A percentile compares a stretch with the other conserved stretches of the same genome.
These are phyloP conservation scores for Eucalyptus brandiana DNA, from an alignment of 345 rosid species.

Conservation along the genomic window DNA sequence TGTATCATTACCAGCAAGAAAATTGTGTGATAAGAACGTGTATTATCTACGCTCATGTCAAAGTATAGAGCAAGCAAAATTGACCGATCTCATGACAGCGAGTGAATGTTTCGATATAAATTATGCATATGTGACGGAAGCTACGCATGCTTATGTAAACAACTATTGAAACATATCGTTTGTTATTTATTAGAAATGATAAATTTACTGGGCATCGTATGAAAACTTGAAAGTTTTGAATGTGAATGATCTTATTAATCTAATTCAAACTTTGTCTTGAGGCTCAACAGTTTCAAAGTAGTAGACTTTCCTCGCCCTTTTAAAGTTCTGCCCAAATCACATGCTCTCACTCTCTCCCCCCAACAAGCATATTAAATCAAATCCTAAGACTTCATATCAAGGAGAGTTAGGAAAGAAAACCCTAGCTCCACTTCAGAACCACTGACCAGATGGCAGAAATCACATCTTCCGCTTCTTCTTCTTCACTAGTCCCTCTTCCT, in stretches of 20 bases:
- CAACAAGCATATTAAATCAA: neutral
- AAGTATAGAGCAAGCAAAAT: neutral
- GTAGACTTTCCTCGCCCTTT: neutral
- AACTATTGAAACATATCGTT: neutral
- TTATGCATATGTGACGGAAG: neutral
- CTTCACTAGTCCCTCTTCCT: constrained; percentile 1
- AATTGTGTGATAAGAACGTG: neutral
- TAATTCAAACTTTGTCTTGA: neutral
- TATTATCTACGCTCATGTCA: neutral
- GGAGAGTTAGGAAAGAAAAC: neutral
- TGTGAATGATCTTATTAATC: neutral
- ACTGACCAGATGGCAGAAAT: constrained; percentile 8
- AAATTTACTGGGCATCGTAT: neutral
- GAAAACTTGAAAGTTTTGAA: neutral
- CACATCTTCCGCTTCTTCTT: constrained; percentile 7
- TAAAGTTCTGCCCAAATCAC: neutral
- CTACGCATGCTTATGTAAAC: neutral
- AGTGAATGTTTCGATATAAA: neutral
- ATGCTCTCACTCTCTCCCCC: neutral
- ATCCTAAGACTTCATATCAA: neutral
- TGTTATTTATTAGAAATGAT: neutral
- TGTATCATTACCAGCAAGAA: neutral
- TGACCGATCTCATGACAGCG: neutral
- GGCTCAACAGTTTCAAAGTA: neutral
- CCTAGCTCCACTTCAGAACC: neutral